Evolutionary conservation across 345 rosid genomes (phyloP).

Genomic region (Xanthoceras sorbifolium): DNA sequence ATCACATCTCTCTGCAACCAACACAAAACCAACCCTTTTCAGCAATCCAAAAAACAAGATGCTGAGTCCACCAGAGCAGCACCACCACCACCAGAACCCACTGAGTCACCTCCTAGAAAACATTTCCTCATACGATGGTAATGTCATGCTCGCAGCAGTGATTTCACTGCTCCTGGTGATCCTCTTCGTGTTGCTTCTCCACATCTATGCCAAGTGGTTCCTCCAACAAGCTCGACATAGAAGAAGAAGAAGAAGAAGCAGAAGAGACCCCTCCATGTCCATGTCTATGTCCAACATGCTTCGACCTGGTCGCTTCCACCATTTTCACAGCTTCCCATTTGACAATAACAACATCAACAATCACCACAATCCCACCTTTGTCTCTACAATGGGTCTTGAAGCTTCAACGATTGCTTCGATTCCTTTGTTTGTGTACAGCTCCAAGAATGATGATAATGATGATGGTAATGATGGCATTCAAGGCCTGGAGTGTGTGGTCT

Average conservation of each 20-base stretch:
- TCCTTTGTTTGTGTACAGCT: slow-evolving; percentile 59
- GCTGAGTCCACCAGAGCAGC: slow-evolving; percentile 24
- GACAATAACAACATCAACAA: neutral
- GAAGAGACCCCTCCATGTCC: slow-evolving; percentile 6
- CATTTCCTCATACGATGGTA: slow-evolving; percentile 67
- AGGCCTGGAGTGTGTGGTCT: slow-evolving; percentile 65
- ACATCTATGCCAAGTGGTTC: slow-evolving; percentile 78
- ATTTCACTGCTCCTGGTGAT: slow-evolving; percentile 69
- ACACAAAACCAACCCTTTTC: neutral
- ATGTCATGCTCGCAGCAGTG: slow-evolving; percentile 71
- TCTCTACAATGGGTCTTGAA: slow-evolving; percentile 57
- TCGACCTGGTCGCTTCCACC: slow-evolving; percentile 25
- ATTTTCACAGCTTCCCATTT: slow-evolving; percentile 39
- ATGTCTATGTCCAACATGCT: slow-evolving; percentile 33
- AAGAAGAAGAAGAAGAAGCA: slow-evolving; percentile 16
- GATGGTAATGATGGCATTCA: slow-evolving; percentile 16
- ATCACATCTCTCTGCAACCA: slow-evolving; percentile 1
- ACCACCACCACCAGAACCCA: slow-evolving; percentile 11
- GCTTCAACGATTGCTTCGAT: slow-evolving; percentile 59
- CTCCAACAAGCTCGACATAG: slow-evolving; percentile 46
- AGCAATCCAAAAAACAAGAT: neutral
- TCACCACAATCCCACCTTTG: neutral
- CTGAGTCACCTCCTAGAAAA: slow-evolving; percentile 36
- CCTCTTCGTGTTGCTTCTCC: slow-evolving; percentile 79
- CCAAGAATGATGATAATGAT: neutral